These are phyloP conservation scores for Botrytis deweyae DNA, from an alignment of 2,329 filamentous ascomycete species.

Conservation along the genomic window DNA sequence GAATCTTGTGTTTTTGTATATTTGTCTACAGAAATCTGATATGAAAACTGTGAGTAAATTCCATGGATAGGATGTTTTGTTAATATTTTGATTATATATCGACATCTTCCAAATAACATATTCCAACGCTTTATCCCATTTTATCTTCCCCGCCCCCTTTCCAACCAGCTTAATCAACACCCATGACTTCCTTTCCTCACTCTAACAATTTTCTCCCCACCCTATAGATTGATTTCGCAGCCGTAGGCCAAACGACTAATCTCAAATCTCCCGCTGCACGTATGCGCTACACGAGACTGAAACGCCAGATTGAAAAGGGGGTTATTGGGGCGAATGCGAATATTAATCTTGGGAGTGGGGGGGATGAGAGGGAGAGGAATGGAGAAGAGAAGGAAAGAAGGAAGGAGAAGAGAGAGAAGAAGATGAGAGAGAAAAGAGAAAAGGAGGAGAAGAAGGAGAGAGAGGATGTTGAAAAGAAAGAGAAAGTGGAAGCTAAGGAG, in stretches of 20 bases:
- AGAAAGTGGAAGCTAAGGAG: neutral
- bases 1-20: conserved; percentile 45
- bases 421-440: neutral
- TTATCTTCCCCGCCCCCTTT: neutral
- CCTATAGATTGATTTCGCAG: conserved; percentile 43
- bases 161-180: neutral
- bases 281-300: conserved; percentile 43
- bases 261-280: conserved; percentile 43
- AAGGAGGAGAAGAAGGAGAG: neutral
- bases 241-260: conserved; percentile 39
- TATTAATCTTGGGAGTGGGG: conserved; percentile 24
- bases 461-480: neutral
- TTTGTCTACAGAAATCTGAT: conserved; percentile 44
- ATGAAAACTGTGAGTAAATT: conserved; percentile 40
- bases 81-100: neutral
- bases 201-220: neutral
- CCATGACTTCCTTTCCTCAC: neutral
- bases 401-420: neutral
- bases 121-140: neutral
- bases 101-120: neutral
- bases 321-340: conserved; percentile 33
- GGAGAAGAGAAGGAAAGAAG: conserved; percentile 4
- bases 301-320: conserved; percentile 37
- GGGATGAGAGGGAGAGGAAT: conserved; percentile 4
- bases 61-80: no score